Conservation (phyloP, 73 alveolate species). For the Symbiodinium natans region DNA sequence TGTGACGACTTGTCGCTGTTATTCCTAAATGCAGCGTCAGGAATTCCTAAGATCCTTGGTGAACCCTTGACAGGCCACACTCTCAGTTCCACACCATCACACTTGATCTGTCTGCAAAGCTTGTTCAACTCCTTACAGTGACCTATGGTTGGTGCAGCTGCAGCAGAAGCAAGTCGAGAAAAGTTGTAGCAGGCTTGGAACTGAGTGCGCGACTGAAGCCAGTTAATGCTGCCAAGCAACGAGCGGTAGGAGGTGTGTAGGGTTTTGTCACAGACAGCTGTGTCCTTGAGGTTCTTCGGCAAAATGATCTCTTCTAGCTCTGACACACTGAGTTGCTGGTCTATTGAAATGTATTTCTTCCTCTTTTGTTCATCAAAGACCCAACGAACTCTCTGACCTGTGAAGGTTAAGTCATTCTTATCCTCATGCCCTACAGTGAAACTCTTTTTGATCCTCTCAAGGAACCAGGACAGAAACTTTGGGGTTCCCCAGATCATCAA, state of each 20-base stretch:
- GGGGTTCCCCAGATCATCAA: neutral
- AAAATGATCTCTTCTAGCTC: no score
- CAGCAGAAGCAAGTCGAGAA: neutral
- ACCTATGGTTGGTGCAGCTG: neutral
- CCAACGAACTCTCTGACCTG: neutral
- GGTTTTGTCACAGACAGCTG: no score
- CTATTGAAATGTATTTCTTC: no score
- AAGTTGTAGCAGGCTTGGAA: neutral
- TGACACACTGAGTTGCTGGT: no score
- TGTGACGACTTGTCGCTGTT: neutral
- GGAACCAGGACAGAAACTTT: neutral
- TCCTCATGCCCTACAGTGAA: neutral
- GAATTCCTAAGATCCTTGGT: neutral
- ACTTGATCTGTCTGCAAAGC: neutral
- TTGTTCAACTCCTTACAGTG: neutral
- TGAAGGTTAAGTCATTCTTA: neutral
- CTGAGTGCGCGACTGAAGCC: neutral
- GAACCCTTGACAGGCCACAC: neutral
- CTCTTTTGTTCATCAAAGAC: neutral
- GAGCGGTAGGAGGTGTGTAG: neutral
- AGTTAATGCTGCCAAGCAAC: constrained; percentile 1
- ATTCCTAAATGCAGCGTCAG: neutral
- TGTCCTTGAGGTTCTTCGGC: no score
- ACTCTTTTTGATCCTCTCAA: neutral
- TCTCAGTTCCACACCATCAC: neutral